A percentile compares a stretch with the other conserved stretches of the same genome.
These are phyloP conservation scores for Claviceps citrina DNA, from an alignment of 2,329 filamentous ascomycete genomes.

Conservation along the genomic window DNA sequence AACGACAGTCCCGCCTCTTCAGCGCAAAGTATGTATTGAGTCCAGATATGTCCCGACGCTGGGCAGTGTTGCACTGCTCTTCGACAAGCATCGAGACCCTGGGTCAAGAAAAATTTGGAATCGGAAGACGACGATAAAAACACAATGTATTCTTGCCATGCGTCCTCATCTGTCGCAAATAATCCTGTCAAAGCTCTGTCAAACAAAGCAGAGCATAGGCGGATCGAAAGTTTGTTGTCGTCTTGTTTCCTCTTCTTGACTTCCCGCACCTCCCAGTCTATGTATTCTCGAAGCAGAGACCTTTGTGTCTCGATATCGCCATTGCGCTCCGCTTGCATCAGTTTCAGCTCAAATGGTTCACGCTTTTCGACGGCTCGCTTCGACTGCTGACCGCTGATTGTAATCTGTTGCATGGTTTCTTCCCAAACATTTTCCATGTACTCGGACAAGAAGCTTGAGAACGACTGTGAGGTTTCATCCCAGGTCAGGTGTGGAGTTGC, in stretches of 20 bases:
- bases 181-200: constrained; percentile 56
- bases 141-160: constrained; percentile 75
- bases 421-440: constrained; percentile 61
- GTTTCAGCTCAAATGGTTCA: constrained; percentile 51
- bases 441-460: constrained; percentile 58
- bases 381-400: constrained; percentile 44
- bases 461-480: constrained; percentile 59
- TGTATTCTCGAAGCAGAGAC: constrained; percentile 46
- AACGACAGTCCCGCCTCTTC: constrained; percentile 67
- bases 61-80: constrained; percentile 82
- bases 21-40: constrained; percentile 69
- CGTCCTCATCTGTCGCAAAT: constrained; percentile 56
- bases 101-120: constrained; percentile 21
- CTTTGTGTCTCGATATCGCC: constrained; percentile 41
- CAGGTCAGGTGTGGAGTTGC: constrained; percentile 58
- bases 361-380: constrained; percentile 48
- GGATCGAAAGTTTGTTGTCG: constrained; percentile 27
- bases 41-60: constrained; percentile 85
- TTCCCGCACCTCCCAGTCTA: constrained; percentile 68
- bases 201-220: constrained; percentile 52
- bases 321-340: constrained; percentile 42
- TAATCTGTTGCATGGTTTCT: constrained; percentile 53
- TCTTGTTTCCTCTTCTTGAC: constrained; percentile 36
- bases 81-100: constrained; percentile 55
- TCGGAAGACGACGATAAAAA: constrained; percentile 43